Evolutionary conservation across 2,329 filamentous ascomycete genomes (phyloP).

Genomic region (Cercospora sojina): DNA sequence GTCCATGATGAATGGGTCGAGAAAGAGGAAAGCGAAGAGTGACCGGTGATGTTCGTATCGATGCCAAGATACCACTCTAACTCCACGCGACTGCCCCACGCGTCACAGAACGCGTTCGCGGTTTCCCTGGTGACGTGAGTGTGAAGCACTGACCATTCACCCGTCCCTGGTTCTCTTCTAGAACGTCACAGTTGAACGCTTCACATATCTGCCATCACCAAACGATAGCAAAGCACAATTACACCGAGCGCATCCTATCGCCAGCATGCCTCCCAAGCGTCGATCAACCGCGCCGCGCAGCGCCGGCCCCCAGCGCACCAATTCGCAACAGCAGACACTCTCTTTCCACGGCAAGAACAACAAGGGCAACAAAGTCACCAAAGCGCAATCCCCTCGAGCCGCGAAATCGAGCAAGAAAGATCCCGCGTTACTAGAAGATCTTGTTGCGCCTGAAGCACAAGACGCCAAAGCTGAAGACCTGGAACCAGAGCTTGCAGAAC

Average conservation of each 20-base stretch:
- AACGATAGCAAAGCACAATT: neutral
- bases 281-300: slow-evolving; percentile 43
- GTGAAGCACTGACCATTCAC: slow-evolving; percentile 6
- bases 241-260: neutral
- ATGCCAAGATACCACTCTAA: neutral
- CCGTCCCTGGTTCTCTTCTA: neutral
- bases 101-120: neutral
- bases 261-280: slow-evolving; percentile 48
- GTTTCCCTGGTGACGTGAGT: slow-evolving; percentile 4
- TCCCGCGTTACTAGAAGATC: slow-evolving; percentile 38
- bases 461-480: slow-evolving; percentile 34
- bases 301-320: slow-evolving; percentile 42
- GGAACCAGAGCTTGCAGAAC: slow-evolving; percentile 33
- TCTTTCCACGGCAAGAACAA: slow-evolving; percentile 57
- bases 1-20: neutral
- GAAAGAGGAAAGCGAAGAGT: neutral
- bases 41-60: neutral
- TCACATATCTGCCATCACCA: neutral
- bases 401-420: slow-evolving; percentile 41
- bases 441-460: slow-evolving; percentile 21
- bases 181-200: neutral
- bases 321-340: slow-evolving; percentile 57
- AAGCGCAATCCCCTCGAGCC: slow-evolving; percentile 47
- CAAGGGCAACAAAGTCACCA: slow-evolving; percentile 51
- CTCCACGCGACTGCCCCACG: neutral